phyloP scores from a whole-genome alignment of 495 filamentous ascomycete genomes.

The Penicillium roqueforti region DNA sequence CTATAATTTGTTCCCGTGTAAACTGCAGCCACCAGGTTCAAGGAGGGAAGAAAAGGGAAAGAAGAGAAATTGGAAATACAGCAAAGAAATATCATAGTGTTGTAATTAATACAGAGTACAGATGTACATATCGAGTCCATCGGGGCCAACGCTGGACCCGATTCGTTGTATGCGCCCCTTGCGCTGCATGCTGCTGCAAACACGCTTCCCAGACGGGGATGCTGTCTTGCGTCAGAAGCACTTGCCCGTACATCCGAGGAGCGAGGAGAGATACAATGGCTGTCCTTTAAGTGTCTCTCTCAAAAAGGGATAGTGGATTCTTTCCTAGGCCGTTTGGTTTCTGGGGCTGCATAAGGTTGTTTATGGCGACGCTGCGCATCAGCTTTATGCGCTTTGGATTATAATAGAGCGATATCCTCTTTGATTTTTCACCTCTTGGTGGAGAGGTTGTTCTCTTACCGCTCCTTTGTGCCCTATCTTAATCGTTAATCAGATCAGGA shows the following conservation, averaged over 20 bases:
- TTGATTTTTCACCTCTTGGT: not conserved
- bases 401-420: slow-evolving; percentile 6
- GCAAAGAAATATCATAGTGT: slow-evolving; percentile 1
- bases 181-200: slow-evolving; percentile 17
- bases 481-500: not conserved
- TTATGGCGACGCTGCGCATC: slow-evolving; percentile 7
- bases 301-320: slow-evolving; percentile 21
- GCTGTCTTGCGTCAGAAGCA: slow-evolving; percentile 16
- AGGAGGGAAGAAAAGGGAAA: not conserved
- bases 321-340: slow-evolving; percentile 11
- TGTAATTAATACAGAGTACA: not conserved
- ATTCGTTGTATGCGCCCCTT: slow-evolving; percentile 23
- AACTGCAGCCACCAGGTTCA: not conserved
- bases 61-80: not conserved
- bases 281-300: slow-evolving; percentile 14
- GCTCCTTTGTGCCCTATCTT: not conserved
- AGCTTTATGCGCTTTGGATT: not conserved
- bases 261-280: slow-evolving; percentile 18
- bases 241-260: slow-evolving; percentile 23
- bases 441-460: slow-evolving; percentile 1
- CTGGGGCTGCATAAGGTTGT: slow-evolving; percentile 11
- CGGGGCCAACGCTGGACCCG: not conserved
- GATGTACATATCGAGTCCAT: not conserved
- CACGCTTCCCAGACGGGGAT: slow-evolving; percentile 13
- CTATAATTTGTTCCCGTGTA: not conserved